These are phyloP conservation scores for Citeromyces hawaiiensis DNA, from an alignment of 1,139 yeast genomes.

Conservation along the genomic window DNA sequence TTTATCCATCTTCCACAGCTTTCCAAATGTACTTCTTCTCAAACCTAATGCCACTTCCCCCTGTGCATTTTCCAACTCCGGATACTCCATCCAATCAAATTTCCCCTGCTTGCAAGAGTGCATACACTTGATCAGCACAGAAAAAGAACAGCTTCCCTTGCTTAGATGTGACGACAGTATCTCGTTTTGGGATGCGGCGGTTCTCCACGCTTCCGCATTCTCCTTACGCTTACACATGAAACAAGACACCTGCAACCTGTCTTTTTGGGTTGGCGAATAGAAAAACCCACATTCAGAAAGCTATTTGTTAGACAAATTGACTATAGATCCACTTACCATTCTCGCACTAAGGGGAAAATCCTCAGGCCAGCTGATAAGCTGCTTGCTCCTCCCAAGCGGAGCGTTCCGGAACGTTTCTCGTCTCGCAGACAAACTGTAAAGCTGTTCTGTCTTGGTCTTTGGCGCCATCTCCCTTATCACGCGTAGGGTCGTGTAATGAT, in stretches of 20 bases:
- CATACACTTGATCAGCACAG: background rate
- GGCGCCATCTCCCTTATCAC: background rate
- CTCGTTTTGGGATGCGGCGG: background rate
- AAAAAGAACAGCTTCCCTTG: background rate
- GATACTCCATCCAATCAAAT: conserved; percentile 14
- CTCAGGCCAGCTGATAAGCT: conserved; percentile 3
- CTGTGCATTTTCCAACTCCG: conserved; percentile 23
- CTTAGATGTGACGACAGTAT: background rate
- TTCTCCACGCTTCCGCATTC: background rate
- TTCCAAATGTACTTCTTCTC: conserved; percentile 37
- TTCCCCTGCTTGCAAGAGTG: conserved; percentile 7
- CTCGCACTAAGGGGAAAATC: conserved; percentile 1
- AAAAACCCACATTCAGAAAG: conserved; percentile 63
- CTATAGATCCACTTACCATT: background rate
- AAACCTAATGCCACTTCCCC: conserved; percentile 22
- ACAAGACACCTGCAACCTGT: conserved; percentile 42
- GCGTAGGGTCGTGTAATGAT: background rate
- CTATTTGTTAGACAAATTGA: background rate
- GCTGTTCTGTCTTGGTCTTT: background rate
- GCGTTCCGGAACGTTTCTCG: conserved; percentile 1
- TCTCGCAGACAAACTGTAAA: background rate
- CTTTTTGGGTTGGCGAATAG: conserved; percentile 40
- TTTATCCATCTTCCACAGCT: conserved; percentile 23
- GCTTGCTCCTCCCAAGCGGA: conserved; percentile 2
- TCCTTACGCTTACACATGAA: conserved; percentile 33